phyloP scores from a whole-genome alignment of 257 asterid species.

The Salvia splendens region DNA sequence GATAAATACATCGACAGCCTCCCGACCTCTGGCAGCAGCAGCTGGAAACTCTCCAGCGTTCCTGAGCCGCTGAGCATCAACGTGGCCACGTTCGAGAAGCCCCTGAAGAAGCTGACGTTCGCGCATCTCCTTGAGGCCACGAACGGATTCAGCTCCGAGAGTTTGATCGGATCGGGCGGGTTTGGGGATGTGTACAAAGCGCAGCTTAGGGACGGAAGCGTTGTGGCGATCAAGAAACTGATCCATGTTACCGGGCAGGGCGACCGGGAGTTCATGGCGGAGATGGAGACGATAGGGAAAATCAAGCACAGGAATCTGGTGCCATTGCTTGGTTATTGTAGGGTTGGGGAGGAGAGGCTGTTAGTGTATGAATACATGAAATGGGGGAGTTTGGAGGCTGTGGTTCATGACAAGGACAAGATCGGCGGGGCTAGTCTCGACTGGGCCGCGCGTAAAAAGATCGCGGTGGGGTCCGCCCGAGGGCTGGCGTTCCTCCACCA shows the following conservation, averaged over 20 bases:
- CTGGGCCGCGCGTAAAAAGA: slow-evolving; percentile 76
- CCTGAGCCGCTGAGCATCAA: slow-evolving; percentile 94
- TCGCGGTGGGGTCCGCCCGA: slow-evolving; percentile 83
- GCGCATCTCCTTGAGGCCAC: slow-evolving; percentile 91
- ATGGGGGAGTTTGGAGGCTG: slow-evolving; percentile 87
- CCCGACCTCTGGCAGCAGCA: slow-evolving; percentile 84
- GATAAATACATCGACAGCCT: slow-evolving; percentile 91
- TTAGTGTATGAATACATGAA: slow-evolving; percentile 90
- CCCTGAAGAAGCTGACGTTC: slow-evolving; percentile 79
- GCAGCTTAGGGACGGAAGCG: slow-evolving; percentile 63
- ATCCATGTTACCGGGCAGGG: slow-evolving; percentile 87
- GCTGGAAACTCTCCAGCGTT: slow-evolving; percentile 81
- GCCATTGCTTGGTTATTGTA: slow-evolving; percentile 81
- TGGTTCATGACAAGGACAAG: slow-evolving; percentile 58
- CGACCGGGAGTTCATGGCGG: slow-evolving; percentile 94
- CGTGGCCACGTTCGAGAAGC: slow-evolving; percentile 90
- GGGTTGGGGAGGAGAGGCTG: slow-evolving; percentile 88
- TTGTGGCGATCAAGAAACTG: slow-evolving; percentile 89
- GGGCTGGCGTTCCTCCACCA: slow-evolving; percentile 98
- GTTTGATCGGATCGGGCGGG: slow-evolving; percentile 93
- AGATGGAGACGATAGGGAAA: slow-evolving; percentile 97
- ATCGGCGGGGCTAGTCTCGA: slow-evolving; percentile 39
- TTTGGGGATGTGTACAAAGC: slow-evolving; percentile 98
- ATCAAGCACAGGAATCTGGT: slow-evolving; percentile 90
- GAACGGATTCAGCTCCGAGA: slow-evolving; percentile 78